Evolutionary conservation across 345 rosid species (phyloP), one percentile per base, ranked within the genome.

Genomic region (Psidium friedrichsthalianum): DNA sequence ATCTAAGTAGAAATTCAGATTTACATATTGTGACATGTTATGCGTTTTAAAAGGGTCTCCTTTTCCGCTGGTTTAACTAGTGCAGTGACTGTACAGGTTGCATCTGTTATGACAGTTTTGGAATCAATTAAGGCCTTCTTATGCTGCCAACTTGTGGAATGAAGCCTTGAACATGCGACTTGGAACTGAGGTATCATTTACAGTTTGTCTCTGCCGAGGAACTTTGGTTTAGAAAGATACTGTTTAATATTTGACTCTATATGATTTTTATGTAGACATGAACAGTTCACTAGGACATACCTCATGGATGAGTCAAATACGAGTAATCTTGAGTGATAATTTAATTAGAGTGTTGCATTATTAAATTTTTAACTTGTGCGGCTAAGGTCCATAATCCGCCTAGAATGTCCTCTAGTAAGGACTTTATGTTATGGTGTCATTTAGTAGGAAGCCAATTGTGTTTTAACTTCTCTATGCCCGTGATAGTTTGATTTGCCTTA

Each of bases 101-200:
- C 99, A 88, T 97, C 99, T 86, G 95, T 94, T 83, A 97, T 96
- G 99, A 93, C 98, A 21, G 96, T 97, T 86, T 86, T 97, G 99
- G 98, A 95, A 90, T 89, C 92, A 95, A 59, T 89, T 95, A 40
- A 97, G 96, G 88, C 99, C 99, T 87, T 94, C 88, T 69, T 96
- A 95, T 92, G 98, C 99, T 86, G 96, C 98, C 82, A 95, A 96
- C 86, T 89, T 96, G 94, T 96, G 98, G 99, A 96, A 94, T 82
- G 99, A 97, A 91, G 99, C 98, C 59, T 89, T 97, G 89, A 97
- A 97, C 90, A 93, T 90, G 90, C 92, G 98, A 85, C 98, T 97
- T 49, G 98, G 99, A 86, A 97, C 98, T 59, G 54, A 95, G 94
- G 99, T 96, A 90, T 83, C 52, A 11, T 76, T n/a, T 36, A 69